phyloP scores from a whole-genome alignment of 2,329 filamentous ascomycete genomes.

The Geosmithia putterillii region DNA sequence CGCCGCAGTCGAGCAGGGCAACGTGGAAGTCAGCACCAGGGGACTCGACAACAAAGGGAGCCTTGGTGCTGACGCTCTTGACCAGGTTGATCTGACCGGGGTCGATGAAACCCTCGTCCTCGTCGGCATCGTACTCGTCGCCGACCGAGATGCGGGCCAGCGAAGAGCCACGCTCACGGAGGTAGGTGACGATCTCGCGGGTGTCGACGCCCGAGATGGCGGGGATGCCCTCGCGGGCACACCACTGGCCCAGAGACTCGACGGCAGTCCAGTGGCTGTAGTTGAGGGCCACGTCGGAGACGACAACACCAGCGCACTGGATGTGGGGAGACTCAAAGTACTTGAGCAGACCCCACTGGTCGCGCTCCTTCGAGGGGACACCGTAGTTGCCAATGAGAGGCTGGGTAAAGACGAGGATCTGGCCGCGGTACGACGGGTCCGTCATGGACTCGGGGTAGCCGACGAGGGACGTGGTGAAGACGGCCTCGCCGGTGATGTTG shows the following conservation, averaged over 20 bases:
- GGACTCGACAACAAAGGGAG: slow-evolving; percentile 88
- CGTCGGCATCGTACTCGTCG: slow-evolving; percentile 95
- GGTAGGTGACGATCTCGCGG: slow-evolving; percentile 86
- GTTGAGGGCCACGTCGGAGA: slow-evolving; percentile 82
- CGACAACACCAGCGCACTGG: slow-evolving; percentile 90
- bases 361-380: slow-evolving; percentile 74
- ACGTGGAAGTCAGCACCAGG: slow-evolving; percentile 77
- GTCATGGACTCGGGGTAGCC: slow-evolving; percentile 95
- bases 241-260: slow-evolving; percentile 87
- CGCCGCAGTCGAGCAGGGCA: slow-evolving; percentile 92
- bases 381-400: slow-evolving; percentile 98
- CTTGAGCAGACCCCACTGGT: slow-evolving; percentile 82
- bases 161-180: slow-evolving; percentile 94
- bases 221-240: slow-evolving; percentile 87
- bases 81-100: slow-evolving; percentile 95
- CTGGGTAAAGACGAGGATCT: slow-evolving; percentile 97
- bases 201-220: slow-evolving; percentile 96
- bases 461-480: slow-evolving; percentile 96
- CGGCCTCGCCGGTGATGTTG: slow-evolving; percentile 95
- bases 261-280: slow-evolving; percentile 99
- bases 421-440: slow-evolving; percentile 78
- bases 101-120: slow-evolving; percentile 92
- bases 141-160: slow-evolving; percentile 89
- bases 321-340: slow-evolving; percentile 98
- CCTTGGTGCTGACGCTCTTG: slow-evolving; percentile 93